A percentile compares a stretch with the other conserved stretches of the same genome.
Conservation (phyloP, 2,329 filamentous ascomycete species). For the Paraphoma sp. region DNA sequence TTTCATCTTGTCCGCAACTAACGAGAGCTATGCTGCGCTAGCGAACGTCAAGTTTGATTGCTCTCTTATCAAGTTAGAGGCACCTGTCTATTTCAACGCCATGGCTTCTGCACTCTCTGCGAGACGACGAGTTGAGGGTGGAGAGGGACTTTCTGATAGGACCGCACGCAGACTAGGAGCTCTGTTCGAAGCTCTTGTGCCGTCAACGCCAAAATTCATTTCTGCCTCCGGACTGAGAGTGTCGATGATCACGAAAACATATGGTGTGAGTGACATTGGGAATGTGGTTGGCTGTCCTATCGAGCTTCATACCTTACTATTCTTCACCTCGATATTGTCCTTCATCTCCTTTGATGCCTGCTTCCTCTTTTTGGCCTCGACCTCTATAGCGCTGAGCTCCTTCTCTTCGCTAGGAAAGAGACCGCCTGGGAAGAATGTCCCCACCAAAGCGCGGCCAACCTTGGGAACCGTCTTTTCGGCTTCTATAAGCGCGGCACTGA, state of each 20-base stretch:
- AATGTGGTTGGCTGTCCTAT: too few species aligned
- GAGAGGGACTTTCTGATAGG: constrained; percentile 11
- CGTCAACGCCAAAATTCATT: constrained; percentile 9
- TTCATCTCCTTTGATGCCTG: too few species aligned
- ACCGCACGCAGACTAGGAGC: constrained; percentile 17
- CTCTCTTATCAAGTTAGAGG: constrained; percentile 18
- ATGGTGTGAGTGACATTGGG: neutral
- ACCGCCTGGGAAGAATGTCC: too few species aligned
- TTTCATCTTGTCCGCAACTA: constrained; percentile 7
- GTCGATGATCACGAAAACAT: constrained; percentile 10
- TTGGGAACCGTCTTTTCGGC: too few species aligned
- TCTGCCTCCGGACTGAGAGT: constrained; percentile 15
- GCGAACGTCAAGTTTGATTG: constrained; percentile 25
- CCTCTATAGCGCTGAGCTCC: too few species aligned
- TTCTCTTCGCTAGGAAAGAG: too few species aligned
- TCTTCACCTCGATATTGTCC: too few species aligned
- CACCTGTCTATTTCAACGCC: constrained; percentile 11
- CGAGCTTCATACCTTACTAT: too few species aligned
- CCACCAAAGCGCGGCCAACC: too few species aligned
- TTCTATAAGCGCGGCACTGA: too few species aligned
- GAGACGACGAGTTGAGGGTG: constrained; percentile 7
- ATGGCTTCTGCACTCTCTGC: constrained; percentile 7
- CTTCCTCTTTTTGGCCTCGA: too few species aligned
- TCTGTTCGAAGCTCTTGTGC: constrained; percentile 11
- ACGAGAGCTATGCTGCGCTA: constrained; percentile 14